These are phyloP conservation scores for Neofusicoccum kwambonambiense DNA, from an alignment of 2,329 filamentous ascomycete species.

Conservation along the genomic window DNA sequence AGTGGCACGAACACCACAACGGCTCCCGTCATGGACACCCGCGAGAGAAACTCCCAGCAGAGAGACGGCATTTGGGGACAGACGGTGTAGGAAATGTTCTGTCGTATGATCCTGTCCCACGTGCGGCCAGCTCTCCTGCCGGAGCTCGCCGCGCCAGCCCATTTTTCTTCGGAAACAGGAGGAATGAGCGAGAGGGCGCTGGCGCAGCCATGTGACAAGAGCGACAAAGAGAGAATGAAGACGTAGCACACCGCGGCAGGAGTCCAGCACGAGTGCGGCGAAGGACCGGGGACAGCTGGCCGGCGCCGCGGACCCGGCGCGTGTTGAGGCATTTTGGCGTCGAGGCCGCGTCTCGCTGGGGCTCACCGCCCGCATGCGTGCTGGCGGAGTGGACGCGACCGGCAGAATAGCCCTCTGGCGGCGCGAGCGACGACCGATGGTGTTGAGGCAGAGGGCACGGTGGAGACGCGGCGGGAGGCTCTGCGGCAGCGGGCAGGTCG, in stretches of 20 bases:
- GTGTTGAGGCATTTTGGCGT: not conserved
- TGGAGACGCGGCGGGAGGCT: slow-evolving; percentile 5
- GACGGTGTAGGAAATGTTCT: not conserved
- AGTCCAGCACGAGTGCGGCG: not conserved
- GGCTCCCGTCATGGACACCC: not conserved
- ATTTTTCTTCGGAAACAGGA: not conserved
- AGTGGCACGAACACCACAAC: not conserved
- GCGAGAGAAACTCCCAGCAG: not conserved
- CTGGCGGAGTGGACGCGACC: not conserved
- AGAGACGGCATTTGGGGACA: not conserved
- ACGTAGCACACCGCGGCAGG: not conserved
- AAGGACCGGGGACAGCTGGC: not conserved
- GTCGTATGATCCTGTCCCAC: not conserved
- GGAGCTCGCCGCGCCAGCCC: not conserved
- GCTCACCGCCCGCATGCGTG: not conserved
- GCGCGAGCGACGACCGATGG: not conserved
- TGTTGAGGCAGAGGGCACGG: not conserved
- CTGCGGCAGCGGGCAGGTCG: slow-evolving; percentile 5
- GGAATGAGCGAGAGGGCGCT: not conserved
- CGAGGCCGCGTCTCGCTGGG: not conserved
- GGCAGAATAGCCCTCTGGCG: not conserved
- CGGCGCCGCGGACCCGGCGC: not conserved
- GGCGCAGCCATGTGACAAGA: not conserved
- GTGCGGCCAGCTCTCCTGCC: not conserved
- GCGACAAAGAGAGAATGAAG: not conserved